Percentiles rank a stretch among this genome's conserved stretches.
Evolutionary conservation across 2,329 filamentous ascomycete genomes (phyloP).

Genomic region (Fusarium sp.): DNA sequence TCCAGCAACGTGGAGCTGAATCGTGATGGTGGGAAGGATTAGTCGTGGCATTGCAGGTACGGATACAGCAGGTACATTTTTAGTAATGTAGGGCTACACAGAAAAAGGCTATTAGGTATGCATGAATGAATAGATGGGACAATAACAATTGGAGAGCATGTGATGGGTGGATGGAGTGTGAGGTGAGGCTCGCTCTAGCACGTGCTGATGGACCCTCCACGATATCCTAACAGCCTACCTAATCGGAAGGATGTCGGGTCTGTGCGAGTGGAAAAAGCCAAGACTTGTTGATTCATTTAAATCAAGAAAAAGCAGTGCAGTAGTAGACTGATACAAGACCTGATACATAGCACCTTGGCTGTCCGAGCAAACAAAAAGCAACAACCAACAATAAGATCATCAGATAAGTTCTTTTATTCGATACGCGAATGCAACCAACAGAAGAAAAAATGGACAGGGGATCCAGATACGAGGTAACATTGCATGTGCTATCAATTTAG

Average conservation of each 20-base stretch:
- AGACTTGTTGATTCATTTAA: not conserved
- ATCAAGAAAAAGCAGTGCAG: not conserved
- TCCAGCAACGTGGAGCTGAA: constrained; percentile 5
- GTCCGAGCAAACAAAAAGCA: constrained; percentile 24
- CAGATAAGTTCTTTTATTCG: constrained; percentile 3
- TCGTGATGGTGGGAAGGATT: constrained; percentile 5
- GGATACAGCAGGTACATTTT: not conserved
- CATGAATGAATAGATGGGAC: not conserved
- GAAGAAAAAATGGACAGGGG: not conserved
- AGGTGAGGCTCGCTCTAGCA: constrained; percentile 23
- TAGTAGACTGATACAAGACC: not conserved
- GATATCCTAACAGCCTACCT: not conserved
- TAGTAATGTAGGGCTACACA: not conserved
- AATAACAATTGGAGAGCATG: not conserved
- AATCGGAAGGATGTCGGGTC: not conserved
- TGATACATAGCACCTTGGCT: not conserved
- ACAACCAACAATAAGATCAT: not conserved
- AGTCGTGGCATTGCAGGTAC: constrained; percentile 4
- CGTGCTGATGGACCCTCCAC: constrained; percentile 8
- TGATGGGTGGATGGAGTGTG: not conserved
- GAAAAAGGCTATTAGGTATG: not conserved
- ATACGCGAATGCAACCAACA: constrained; percentile 31
- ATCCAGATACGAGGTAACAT: not conserved
- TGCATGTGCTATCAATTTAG: not conserved
- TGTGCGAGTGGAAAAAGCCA: constrained; percentile 18